Conservation (phyloP, 495 filamentous ascomycete species). For the Podospora pseudocomata region DNA sequence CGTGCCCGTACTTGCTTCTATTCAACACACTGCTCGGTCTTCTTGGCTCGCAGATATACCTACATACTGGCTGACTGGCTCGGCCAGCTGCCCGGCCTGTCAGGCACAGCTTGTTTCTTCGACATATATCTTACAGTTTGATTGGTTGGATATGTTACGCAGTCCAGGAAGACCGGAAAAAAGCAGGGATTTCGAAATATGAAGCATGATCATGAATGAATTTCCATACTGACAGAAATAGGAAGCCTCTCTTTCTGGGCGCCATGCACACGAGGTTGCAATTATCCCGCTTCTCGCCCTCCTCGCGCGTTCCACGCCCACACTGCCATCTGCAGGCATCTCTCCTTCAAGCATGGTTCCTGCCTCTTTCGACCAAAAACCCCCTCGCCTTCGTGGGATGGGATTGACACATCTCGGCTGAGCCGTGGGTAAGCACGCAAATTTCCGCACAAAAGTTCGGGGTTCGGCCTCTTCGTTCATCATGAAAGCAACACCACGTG, state of each 20-base stretch:
- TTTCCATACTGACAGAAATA: not conserved
- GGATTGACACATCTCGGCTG: not conserved
- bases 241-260: not conserved
- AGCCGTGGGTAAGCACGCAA: not conserved
- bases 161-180: not conserved
- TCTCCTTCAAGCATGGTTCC: not conserved
- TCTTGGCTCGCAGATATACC: not conserved
- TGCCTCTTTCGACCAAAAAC: not conserved
- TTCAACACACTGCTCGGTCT: not conserved
- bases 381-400: not conserved
- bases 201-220: not conserved
- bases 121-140: not conserved
- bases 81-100: not conserved
- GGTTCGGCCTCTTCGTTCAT: not conserved
- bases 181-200: no score
- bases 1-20: not conserved
- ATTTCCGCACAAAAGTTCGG: not conserved
- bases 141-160: not conserved
- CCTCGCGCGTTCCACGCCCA: no score
- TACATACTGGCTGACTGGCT: not conserved
- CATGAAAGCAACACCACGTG: not conserved
- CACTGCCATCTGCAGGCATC: not conserved
- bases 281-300: not conserved
- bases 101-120: not conserved
- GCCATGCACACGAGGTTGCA: not conserved